Conservation (phyloP, 257 asterid genomes). For the Gentiana straminea region DNA sequence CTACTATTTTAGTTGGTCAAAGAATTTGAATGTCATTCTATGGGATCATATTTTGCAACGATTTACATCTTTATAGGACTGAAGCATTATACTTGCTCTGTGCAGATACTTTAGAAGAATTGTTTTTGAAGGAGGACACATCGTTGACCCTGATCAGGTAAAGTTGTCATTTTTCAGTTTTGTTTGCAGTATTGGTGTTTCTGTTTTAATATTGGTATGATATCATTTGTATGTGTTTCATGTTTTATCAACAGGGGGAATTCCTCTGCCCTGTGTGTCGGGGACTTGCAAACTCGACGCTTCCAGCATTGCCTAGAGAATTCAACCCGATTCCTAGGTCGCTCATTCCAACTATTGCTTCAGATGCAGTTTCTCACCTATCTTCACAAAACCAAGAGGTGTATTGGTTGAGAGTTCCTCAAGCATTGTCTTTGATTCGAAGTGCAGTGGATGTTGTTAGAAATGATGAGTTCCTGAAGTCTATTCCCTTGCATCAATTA, state of each 20-base stretch:
- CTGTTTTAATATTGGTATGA: background rate
- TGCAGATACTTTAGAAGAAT: slow-evolving; percentile 69
- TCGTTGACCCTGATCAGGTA: slow-evolving; percentile 98
- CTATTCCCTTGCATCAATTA: slow-evolving; percentile 37
- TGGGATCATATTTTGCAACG: no score
- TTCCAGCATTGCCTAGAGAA: slow-evolving; percentile 55
- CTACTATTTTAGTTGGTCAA: no score
- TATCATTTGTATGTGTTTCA: slow-evolving; percentile 7
- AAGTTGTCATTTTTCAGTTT: slow-evolving; percentile 6
- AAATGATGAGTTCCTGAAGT: slow-evolving; percentile 35
- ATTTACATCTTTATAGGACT: no score
- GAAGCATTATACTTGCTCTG: background rate
- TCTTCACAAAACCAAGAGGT: slow-evolving; percentile 21
- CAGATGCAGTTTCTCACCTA: slow-evolving; percentile 21
- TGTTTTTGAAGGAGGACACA: slow-evolving; percentile 91
- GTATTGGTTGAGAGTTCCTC: slow-evolving; percentile 33
- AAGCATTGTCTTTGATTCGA: slow-evolving; percentile 52
- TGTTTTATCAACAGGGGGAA: slow-evolving; percentile 60
- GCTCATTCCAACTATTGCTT: slow-evolving; percentile 18
- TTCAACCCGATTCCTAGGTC: slow-evolving; percentile 23
- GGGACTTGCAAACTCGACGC: slow-evolving; percentile 81
- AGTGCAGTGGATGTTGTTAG: slow-evolving; percentile 51
- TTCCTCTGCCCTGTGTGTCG: slow-evolving; percentile 99
- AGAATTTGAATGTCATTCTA: no score
- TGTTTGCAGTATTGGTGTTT: slow-evolving; percentile 8